Percentiles rank a stretch among this genome's conserved stretches.
These are phyloP conservation scores for Yamadazyma philogaea DNA, from an alignment of 805 yeast genomes.

Conservation along the genomic window DNA sequence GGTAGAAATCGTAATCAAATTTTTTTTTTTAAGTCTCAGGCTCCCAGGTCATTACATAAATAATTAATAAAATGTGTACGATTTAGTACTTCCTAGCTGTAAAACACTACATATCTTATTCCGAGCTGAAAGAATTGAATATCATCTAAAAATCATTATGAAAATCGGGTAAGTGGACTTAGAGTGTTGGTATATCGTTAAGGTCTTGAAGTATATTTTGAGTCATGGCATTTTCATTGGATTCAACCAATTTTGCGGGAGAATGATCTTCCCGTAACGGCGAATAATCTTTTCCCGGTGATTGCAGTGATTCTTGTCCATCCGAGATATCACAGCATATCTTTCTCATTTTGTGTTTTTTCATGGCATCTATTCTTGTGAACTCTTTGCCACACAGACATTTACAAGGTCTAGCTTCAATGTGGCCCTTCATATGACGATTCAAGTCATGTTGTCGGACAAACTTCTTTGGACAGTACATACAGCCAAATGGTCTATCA, in stretches of 20 bases:
- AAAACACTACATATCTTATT: background rate
- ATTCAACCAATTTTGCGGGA: constrained; percentile 5
- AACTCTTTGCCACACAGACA: constrained; percentile 96
- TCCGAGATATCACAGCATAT: constrained; percentile 72
- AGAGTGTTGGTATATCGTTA: constrained; percentile 6
- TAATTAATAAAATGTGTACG: background rate
- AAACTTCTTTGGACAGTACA: constrained; percentile 74
- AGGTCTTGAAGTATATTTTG: constrained; percentile 6
- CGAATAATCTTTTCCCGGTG: constrained; percentile 8
- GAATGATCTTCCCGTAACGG: constrained; percentile 4
- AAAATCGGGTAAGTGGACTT: background rate
- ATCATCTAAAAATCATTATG: background rate
- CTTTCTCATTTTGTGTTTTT: constrained; percentile 72
- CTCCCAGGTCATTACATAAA: too few species aligned
- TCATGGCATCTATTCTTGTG: constrained; percentile 84
- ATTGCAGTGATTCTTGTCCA: constrained; percentile 5
- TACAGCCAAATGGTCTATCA: constrained; percentile 88
- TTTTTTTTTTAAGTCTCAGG: too few species aligned
- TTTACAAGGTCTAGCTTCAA: constrained; percentile 57
- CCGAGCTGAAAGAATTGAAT: background rate
- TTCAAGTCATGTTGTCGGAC: constrained; percentile 94
- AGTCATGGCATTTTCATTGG: constrained; percentile 7
- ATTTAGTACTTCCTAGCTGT: background rate
- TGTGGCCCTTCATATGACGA: constrained; percentile 85
- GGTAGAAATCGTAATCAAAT: background rate